Conservation (phyloP, 164 flowering plant genomes). For the Magnolia sinica region DNA sequence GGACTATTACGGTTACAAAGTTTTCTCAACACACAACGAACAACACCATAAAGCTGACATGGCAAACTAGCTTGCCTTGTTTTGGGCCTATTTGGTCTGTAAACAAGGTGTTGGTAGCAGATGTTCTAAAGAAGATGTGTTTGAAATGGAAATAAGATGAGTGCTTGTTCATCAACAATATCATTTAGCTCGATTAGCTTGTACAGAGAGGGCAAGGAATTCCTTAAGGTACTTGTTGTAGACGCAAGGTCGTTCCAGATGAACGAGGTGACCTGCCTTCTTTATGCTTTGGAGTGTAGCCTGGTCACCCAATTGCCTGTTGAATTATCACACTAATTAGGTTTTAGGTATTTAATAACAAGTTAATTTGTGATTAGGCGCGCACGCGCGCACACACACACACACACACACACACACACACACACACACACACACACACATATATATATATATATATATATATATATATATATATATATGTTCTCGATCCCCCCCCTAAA, state of each 20-base stretch:
- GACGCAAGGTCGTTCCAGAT: constrained; percentile 85
- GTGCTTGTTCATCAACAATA: not conserved
- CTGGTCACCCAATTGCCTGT: constrained; percentile 79
- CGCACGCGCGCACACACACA: too few species aligned
- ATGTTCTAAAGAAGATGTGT: not conserved
- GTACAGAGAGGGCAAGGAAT: constrained; percentile 41
- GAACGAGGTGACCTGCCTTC: constrained; percentile 94
- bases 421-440: too few species aligned
- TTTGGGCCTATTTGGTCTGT: not conserved
- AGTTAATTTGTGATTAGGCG: not conserved
- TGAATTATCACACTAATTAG: too few species aligned
- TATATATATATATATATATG: too few species aligned
- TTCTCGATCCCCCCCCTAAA: too few species aligned
- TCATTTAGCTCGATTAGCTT: not conserved
- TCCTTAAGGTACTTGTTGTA: constrained; percentile 70
- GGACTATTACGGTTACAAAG: not conserved
- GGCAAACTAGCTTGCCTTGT: not conserved
- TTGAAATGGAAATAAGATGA: not conserved
- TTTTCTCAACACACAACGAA: not conserved
- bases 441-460: too few species aligned
- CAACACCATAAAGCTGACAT: not conserved
- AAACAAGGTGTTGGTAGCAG: not conserved
- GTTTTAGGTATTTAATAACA: not conserved
- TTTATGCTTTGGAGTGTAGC: constrained; percentile 58
- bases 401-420: too few species aligned